phyloP scores from a whole-genome alignment of 2,329 filamentous ascomycete species.

The Ceratocystis lukuohia region DNA sequence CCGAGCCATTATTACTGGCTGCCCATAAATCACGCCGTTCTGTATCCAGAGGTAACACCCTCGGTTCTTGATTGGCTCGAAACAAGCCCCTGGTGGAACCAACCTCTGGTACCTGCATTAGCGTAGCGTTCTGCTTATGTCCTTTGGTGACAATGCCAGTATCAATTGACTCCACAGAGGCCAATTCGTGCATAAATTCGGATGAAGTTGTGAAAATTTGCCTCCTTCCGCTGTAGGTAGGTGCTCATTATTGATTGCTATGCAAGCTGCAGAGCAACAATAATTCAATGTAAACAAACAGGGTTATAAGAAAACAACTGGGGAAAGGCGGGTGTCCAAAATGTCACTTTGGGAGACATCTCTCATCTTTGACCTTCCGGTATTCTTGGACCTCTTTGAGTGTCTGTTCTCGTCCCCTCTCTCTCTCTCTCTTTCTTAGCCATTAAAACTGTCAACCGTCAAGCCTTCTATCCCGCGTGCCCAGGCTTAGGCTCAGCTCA shows the following conservation, averaged over 20 bases:
- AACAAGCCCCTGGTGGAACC: slow-evolving; percentile 1
- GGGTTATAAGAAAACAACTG: neutral
- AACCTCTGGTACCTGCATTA: slow-evolving; percentile 16
- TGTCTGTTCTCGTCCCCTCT: neutral
- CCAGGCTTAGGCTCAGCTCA: neutral
- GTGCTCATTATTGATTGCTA: neutral
- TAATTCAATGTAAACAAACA: neutral
- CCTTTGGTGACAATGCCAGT: neutral
- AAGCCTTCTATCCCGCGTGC: neutral
- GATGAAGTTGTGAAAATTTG: slow-evolving; percentile 6
- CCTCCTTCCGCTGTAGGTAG: neutral
- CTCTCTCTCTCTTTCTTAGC: neutral
- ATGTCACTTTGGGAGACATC: neutral
- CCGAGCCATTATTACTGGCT: neutral
- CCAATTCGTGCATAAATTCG: slow-evolving; percentile 1
- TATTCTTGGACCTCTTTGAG: neutral
- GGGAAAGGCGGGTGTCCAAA: neutral
- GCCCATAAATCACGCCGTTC: neutral
- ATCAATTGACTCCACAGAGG: neutral
- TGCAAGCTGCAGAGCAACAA: neutral
- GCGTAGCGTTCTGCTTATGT: neutral
- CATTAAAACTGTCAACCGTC: neutral
- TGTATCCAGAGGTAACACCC: neutral
- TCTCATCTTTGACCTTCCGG: neutral
- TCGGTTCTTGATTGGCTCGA: slow-evolving; percentile 4